These are phyloP conservation scores for Adansonia rubrostipa DNA, from an alignment of 441 rosid species.

Conservation along the genomic window DNA sequence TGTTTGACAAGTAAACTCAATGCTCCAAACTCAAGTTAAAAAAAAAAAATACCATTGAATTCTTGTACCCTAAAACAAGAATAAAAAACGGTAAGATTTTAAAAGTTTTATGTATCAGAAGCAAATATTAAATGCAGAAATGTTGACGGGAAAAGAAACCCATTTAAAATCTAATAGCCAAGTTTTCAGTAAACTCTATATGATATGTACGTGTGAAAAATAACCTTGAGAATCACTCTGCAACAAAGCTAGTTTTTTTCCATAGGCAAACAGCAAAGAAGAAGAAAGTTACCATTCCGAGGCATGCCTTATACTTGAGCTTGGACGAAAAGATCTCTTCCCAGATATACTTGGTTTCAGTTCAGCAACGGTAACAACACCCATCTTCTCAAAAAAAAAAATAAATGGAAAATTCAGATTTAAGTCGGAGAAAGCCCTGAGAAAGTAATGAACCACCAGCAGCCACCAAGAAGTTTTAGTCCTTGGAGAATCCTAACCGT, in stretches of 20 bases:
- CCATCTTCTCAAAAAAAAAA: constrained; percentile 53
- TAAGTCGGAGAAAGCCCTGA: constrained; percentile 17
- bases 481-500: neutral
- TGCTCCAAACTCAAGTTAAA: neutral
- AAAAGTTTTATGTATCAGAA: neutral
- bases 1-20: neutral
- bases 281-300: constrained; percentile 73
- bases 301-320: constrained; percentile 84
- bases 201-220: neutral
- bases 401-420: neutral
- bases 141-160: neutral
- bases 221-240: neutral
- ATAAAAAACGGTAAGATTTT: neutral
- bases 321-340: constrained; percentile 86
- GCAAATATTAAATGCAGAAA: neutral
- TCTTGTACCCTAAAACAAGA: neutral
- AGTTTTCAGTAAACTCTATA: neutral
- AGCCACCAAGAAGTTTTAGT: constrained; percentile 20
- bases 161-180: neutral
- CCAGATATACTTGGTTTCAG: constrained; percentile 85
- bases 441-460: constrained; percentile 27
- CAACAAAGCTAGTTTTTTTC: constrained; percentile 3
- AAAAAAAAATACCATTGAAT: neutral
- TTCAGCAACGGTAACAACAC: constrained; percentile 78
- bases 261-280: neutral